Evolutionary conservation across 2,329 filamentous ascomycete genomes (phyloP).

Genomic region (Calonectria montana): DNA sequence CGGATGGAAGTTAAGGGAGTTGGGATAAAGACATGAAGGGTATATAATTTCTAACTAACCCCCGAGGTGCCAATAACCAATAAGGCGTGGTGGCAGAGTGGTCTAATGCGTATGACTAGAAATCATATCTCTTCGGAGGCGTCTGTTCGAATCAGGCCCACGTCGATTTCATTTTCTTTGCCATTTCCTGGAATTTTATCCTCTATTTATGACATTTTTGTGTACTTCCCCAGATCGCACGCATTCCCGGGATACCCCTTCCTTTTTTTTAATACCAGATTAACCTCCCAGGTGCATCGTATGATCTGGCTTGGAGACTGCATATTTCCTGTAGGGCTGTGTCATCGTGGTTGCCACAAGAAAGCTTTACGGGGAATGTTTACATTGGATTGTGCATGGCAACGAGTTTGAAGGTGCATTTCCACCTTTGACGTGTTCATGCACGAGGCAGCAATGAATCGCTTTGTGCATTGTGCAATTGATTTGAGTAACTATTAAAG

Average conservation of each 20-base stretch:
- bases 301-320: not conserved
- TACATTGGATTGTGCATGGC: constrained; percentile 8
- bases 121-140: constrained; percentile 44
- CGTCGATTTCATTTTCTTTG: constrained; percentile 35
- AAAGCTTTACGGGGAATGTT: constrained; percentile 1
- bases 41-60: not conserved
- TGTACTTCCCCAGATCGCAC: not conserved
- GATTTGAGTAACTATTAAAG: not conserved
- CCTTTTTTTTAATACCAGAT: not conserved
- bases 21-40: too few relatives aligned
- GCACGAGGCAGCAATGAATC: not conserved
- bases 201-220: not conserved
- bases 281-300: not conserved
- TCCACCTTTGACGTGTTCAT: not conserved
- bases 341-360: not conserved
- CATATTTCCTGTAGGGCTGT: not conserved
- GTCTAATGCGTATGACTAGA: constrained; percentile 45
- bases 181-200: too few relatives aligned
- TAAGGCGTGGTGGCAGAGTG: constrained; percentile 43
- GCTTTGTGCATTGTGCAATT: not conserved
- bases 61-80: constrained; percentile 1
- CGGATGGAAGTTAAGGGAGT: too few relatives aligned
- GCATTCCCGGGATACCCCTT: constrained; percentile 13
- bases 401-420: not conserved
- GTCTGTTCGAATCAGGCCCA: constrained; percentile 45